Evolutionary conservation across 352 stramenopile species (phyloP).

Genomic region (Phytopythium kandeliae): DNA sequence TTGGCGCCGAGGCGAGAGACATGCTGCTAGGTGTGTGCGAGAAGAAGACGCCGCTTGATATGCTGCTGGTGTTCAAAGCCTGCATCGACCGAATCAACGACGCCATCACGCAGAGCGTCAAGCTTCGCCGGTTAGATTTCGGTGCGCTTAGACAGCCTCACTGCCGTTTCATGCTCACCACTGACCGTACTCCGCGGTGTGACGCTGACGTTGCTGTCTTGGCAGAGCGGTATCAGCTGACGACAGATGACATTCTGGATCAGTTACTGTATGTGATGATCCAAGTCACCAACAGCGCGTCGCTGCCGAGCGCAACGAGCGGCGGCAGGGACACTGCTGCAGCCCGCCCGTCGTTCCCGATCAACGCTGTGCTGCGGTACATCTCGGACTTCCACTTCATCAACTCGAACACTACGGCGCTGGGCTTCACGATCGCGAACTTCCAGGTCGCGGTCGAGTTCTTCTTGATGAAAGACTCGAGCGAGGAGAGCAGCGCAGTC

Average conservation of each 20-base stretch:
- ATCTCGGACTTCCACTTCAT: slow-evolving; percentile 80
- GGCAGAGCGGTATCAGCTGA: slow-evolving; percentile 49
- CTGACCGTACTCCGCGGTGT: not conserved
- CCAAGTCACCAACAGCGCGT: slow-evolving; percentile 33
- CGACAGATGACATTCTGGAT: slow-evolving; percentile 79
- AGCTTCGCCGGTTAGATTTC: slow-evolving; percentile 40
- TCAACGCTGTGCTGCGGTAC: slow-evolving; percentile 59
- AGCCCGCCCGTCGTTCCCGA: slow-evolving; percentile 25
- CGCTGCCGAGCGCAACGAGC: not conserved
- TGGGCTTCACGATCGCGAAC: slow-evolving; percentile 76
- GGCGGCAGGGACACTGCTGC: not conserved
- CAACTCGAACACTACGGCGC: slow-evolving; percentile 72
- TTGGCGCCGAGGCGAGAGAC: slow-evolving; percentile 31
- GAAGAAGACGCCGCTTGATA: slow-evolving; percentile 66
- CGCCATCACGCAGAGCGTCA: slow-evolving; percentile 45
- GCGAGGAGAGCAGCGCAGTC: slow-evolving; percentile 19
- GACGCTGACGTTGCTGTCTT: slow-evolving; percentile 3
- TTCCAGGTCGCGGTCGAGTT: slow-evolving; percentile 78
- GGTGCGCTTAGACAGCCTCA: too few species aligned
- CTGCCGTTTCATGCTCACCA: not conserved
- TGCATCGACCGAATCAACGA: slow-evolving; percentile 62
- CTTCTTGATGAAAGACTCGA: slow-evolving; percentile 47
- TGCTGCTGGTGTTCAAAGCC: slow-evolving; percentile 65
- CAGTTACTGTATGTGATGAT: slow-evolving; percentile 67
- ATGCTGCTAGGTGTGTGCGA: slow-evolving; percentile 24